Evolutionary conservation across 1,284 basidiomycete species (phyloP), one percentile per base, ranked within the genome.

Genomic region (Ceratobasidium papillatum): DNA sequence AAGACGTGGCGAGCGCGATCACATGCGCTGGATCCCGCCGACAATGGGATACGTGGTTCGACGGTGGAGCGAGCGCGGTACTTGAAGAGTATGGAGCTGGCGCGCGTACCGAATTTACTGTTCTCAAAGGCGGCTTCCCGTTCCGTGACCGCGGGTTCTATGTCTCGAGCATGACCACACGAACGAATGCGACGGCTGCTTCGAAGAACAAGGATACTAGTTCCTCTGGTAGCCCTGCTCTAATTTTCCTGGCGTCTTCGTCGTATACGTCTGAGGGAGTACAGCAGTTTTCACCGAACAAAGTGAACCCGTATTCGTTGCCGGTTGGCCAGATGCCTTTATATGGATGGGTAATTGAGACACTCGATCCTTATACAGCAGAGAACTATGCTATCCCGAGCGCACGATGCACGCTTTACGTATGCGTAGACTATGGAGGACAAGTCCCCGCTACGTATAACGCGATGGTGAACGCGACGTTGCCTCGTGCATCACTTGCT

Each of bases 331-430:
- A 92, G 25, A 85, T 96, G 56, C 91, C 94, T 77, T 84, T 99
- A 2, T 96, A 99, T 78, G 97, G 94, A 0, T 99, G 98, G 98
- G 91, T 98, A 56, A 83, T 98, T 78, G 96, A 99, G 84, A 99
- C 96, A 0, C 87, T 99, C 56, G 97, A 99, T 81, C 97, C 98
- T 0, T 99, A 99, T 81, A 94, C 94, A 54, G 91, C 93, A 75
- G 95, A 98, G 81, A 96, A 95, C 79, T 97, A 96, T 80, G 89
- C 94, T 17, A 98, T 99, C 58, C 97, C 97, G 0, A 98, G 96
- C 1, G 95, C 97, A 30, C 85, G 93, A 69, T 96, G 95, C 82
- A 97, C 94, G 62, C 88, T 96, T 77, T 86, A 98, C 51, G 90
- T 93, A 4, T 93, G 95, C 0, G 87, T 98, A 74, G 96, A 99